These are phyloP conservation scores for Rhizopus delemar DNA, from an alignment of 371 early-diverging fungal species.

Conservation along the genomic window DNA sequence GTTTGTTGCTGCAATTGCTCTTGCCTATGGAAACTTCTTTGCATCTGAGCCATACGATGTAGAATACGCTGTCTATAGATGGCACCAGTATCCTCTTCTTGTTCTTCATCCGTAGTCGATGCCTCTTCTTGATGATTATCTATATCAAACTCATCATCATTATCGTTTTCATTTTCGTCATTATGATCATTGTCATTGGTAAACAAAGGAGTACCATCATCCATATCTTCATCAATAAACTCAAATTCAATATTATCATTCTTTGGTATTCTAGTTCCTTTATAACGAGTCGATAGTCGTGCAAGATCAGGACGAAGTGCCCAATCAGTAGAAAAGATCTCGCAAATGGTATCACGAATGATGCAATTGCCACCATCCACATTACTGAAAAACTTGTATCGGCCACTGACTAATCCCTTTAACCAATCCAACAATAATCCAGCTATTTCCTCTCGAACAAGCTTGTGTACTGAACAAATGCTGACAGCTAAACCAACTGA, in stretches of 20 bases:
- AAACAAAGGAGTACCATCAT: slow-evolving; percentile 7
- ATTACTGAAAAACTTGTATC: slow-evolving; percentile 56
- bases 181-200: slow-evolving; percentile 20
- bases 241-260: slow-evolving; percentile 25
- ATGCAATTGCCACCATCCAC: slow-evolving; percentile 48
- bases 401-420: slow-evolving; percentile 66
- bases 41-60: background rate
- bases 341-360: slow-evolving; percentile 67
- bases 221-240: slow-evolving; percentile 25
- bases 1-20: too few species aligned
- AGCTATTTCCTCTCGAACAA: slow-evolving; percentile 80
- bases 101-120: background rate
- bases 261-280: slow-evolving; percentile 34
- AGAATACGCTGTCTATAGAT: slow-evolving; percentile 1
- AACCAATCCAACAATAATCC: slow-evolving; percentile 79
- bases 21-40: too few species aligned
- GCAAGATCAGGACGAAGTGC: slow-evolving; percentile 41
- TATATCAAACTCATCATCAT: slow-evolving; percentile 17
- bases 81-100: slow-evolving; percentile 11
- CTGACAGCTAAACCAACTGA: slow-evolving; percentile 78
- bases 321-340: slow-evolving; percentile 70
- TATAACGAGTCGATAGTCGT: slow-evolving; percentile 35
- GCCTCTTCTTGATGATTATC: background rate
- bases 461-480: slow-evolving; percentile 77
- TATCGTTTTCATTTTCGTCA: slow-evolving; percentile 9